A percentile compares a stretch with the other conserved stretches of the same genome.
phyloP scores from a whole-genome alignment of 306 rosid genomes.

The Trichosanthes cucumerina region DNA sequence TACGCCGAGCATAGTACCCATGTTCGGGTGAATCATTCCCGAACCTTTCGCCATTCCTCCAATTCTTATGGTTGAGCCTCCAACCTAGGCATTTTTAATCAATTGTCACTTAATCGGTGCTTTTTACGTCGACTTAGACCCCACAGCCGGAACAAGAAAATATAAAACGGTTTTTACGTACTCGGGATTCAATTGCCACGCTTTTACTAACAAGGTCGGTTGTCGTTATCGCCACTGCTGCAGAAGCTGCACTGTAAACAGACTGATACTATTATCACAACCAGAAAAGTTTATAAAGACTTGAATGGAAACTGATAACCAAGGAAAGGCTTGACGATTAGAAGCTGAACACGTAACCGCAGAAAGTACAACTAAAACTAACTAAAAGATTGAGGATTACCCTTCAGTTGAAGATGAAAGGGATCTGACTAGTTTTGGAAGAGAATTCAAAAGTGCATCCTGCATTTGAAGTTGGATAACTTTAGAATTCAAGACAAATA shows the following conservation, averaged over 20 bases:
- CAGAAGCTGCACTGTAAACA: slow-evolving; percentile 69
- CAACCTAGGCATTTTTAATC: slow-evolving; percentile 45
- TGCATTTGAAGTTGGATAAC: slow-evolving; percentile 28
- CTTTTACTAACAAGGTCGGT: slow-evolving; percentile 97
- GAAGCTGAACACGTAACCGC: background rate
- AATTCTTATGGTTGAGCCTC: slow-evolving; percentile 50
- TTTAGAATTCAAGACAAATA: background rate
- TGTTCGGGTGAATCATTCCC: slow-evolving; percentile 98
- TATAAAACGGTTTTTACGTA: slow-evolving; percentile 18
- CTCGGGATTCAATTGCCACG: slow-evolving; percentile 80
- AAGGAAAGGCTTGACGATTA: background rate
- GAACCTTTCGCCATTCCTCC: slow-evolving; percentile 99
- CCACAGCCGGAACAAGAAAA: background rate
- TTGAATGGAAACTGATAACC: background rate
- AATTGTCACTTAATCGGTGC: background rate
- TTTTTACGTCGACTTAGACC: background rate
- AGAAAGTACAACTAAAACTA: background rate
- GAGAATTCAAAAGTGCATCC: slow-evolving; percentile 70
- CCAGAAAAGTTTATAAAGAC: background rate
- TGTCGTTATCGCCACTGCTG: slow-evolving; percentile 94
- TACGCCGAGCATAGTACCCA: slow-evolving; percentile 99
- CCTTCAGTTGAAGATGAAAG: slow-evolving; percentile 56
- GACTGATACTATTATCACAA: slow-evolving; percentile 24
- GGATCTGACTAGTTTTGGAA: slow-evolving; percentile 54
- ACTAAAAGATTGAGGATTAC: slow-evolving; percentile 28